Conservation (phyloP, 148 eudicot species). For the Rhododendron molle region DNA sequence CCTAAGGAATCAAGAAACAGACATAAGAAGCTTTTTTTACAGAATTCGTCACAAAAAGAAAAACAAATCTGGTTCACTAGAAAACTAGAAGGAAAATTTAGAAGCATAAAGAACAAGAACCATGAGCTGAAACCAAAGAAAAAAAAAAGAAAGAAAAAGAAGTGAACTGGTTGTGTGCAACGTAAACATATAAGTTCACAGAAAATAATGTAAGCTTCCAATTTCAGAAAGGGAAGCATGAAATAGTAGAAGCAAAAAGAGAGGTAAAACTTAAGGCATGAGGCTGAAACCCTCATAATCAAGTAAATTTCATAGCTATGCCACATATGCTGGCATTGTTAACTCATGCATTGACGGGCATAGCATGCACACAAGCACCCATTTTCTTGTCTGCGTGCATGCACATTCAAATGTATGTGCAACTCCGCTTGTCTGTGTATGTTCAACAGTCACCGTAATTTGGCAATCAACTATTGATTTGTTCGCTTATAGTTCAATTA, state of each 20-base stretch:
- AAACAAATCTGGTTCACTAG: neutral
- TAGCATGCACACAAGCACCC: neutral
- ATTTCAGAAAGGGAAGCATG: neutral
- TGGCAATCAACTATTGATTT: neutral
- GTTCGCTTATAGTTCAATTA: neutral
- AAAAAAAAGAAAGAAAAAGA: no score
- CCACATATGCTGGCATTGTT: neutral
- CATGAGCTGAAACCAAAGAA: neutral
- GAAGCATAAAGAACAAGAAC: neutral
- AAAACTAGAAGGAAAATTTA: neutral
- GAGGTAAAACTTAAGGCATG: neutral
- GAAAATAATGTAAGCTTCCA: neutral
- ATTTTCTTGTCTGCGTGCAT: neutral
- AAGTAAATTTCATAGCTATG: neutral
- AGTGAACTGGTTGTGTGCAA: neutral
- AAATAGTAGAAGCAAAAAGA: neutral
- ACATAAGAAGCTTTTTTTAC: neutral
- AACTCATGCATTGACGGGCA: neutral
- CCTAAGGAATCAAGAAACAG: slow-evolving; percentile 32
- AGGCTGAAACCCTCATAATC: slow-evolving; percentile 5
- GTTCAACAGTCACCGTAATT: neutral
- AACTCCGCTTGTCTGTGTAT: neutral
- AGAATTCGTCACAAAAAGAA: neutral
- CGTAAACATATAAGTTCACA: neutral
- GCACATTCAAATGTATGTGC: neutral